phyloP scores from a whole-genome alignment of 805 yeast genomes.

The Starmerella etchellsii region DNA sequence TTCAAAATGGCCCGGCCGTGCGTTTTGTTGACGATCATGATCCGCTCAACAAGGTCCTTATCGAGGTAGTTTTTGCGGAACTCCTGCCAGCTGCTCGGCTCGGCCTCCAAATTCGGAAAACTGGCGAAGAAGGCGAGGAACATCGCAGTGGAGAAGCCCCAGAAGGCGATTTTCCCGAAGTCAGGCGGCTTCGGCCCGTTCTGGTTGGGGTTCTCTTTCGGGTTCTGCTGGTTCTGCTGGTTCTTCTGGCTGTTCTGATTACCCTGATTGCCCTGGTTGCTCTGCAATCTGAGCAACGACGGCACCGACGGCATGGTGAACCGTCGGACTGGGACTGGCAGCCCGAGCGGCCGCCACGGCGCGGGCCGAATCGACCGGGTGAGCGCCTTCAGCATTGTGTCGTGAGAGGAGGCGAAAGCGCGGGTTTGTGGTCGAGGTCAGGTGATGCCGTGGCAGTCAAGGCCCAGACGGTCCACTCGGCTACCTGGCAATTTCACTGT shows the following conservation, averaged over 20 bases:
- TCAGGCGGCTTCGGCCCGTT: slow-evolving; percentile 13
- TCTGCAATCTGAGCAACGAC: background rate
- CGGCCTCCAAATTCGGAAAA: slow-evolving; percentile 2
- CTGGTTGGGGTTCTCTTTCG: background rate
- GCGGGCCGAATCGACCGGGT: background rate
- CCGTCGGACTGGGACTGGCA: background rate
- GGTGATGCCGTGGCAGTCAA: no score
- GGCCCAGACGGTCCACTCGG: no score
- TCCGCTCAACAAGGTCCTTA: slow-evolving; percentile 59
- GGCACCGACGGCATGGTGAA: background rate
- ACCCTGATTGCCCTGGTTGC: background rate
- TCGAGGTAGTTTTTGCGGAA: slow-evolving; percentile 64
- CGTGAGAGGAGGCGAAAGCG: no score
- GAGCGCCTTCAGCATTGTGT: background rate
- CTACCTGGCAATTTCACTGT: no score
- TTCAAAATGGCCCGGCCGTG: slow-evolving; percentile 56
- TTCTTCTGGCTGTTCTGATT: background rate
- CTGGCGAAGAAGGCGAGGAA: slow-evolving; percentile 11
- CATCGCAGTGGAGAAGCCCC: slow-evolving; percentile 20
- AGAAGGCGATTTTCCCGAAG: slow-evolving; percentile 14
- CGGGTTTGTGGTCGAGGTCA: no score
- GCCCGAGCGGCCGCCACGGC: background rate
- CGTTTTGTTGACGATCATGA: slow-evolving; percentile 64
- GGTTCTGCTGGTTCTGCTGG: background rate
- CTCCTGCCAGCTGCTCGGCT: slow-evolving; percentile 81